Evolutionary conservation across 176 grass and related monocot species (phyloP).

Genomic region (Saccharum officinarum): DNA sequence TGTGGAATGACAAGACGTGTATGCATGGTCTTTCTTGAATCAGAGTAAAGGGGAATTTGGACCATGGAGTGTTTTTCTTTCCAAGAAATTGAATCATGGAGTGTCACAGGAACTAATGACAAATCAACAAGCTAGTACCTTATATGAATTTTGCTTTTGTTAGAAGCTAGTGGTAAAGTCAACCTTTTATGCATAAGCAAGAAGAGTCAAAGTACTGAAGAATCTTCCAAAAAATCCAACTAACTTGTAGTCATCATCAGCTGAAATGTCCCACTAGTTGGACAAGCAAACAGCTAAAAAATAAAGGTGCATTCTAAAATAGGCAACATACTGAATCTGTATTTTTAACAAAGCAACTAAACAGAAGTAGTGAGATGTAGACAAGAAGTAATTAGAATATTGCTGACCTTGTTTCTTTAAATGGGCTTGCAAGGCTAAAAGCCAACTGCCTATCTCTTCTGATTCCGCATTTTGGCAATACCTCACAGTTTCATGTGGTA

Average conservation of each 20-base stretch:
- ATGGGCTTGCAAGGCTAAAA: slow-evolving; percentile 24
- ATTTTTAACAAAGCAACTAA: not conserved
- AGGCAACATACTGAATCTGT: not conserved
- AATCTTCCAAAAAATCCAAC: not conserved
- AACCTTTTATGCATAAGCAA: not conserved
- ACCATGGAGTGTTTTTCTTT: not conserved
- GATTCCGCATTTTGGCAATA: slow-evolving; percentile 33
- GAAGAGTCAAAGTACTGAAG: not conserved
- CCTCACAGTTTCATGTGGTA: slow-evolving; percentile 13
- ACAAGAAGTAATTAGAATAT: not conserved
- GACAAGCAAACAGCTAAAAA: not conserved
- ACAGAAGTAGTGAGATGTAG: not conserved
- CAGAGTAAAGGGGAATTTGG: not conserved
- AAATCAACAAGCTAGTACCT: not conserved
- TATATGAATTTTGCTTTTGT: not conserved
- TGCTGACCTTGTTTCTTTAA: slow-evolving; percentile 1
- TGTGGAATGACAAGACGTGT: not conserved
- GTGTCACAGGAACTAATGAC: slow-evolving; percentile 8
- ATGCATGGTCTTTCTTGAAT: not conserved
- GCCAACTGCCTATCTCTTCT: slow-evolving; percentile 33
- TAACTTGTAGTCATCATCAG: not conserved
- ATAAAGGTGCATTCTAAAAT: not conserved
- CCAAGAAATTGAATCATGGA: not conserved
- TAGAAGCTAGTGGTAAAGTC: slow-evolving; percentile 6
- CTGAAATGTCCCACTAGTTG: not conserved